A percentile compares a stretch with the other conserved stretches of the same genome.
Evolutionary conservation across 2,329 filamentous ascomycete genomes (phyloP).

Genomic region (Pseudogymnoascus sp.): DNA sequence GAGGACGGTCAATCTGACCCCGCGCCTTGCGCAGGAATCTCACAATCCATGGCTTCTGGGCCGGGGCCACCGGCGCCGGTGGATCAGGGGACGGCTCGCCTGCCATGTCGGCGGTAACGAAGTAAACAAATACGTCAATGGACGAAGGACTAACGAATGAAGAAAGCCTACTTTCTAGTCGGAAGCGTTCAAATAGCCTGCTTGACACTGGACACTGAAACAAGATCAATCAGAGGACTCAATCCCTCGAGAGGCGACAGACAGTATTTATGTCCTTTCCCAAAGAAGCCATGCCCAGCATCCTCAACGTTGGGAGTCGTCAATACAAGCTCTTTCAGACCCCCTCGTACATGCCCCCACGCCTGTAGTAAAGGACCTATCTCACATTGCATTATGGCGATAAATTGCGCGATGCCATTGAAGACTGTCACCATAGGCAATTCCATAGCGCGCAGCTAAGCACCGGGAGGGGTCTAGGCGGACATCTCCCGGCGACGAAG

Average conservation of each 20-base stretch:
- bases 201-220: not conserved
- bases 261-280: not conserved
- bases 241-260: not conserved
- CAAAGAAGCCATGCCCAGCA: not conserved
- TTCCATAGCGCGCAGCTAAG: not conserved
- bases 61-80: not conserved
- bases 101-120: not conserved
- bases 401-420: slow-evolving; percentile 3
- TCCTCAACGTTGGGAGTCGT: not conserved
- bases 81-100: not conserved
- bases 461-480: not conserved
- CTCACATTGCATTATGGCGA: not conserved
- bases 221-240: not conserved
- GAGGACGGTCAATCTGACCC: slow-evolving; percentile 9
- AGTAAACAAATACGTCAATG: not conserved
- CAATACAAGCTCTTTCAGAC: not conserved
- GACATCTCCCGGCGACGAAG: not conserved
- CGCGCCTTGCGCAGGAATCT: slow-evolving; percentile 9
- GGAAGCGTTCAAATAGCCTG: not conserved
- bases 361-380: no score
- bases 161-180: not conserved
- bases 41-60: not conserved
- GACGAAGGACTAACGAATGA: not conserved
- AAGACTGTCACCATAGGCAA: not conserved
- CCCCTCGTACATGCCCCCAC: not conserved